A percentile compares a stretch with the other conserved stretches of the same genome.
Conservation (phyloP, 1,284 basidiomycete species). For the Melampsora americana region DNA sequence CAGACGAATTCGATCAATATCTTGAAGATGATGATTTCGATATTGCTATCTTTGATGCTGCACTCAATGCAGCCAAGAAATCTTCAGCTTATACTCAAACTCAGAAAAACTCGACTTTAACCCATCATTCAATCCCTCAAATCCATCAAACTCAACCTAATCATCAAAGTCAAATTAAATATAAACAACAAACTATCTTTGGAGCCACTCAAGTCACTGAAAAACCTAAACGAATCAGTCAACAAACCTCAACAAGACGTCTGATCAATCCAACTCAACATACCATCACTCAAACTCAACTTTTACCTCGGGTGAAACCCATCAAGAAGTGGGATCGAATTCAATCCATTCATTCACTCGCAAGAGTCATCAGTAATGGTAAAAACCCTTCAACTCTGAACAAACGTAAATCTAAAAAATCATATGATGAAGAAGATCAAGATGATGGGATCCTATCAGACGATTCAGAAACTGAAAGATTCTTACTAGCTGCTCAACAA, state of each 20-base stretch:
- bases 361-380: slow-evolving; percentile 2
- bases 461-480: slow-evolving; percentile 33
- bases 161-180: slow-evolving; percentile 9
- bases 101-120: not conserved
- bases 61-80: not conserved
- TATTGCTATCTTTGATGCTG: slow-evolving; percentile 28
- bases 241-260: not conserved
- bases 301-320: slow-evolving; percentile 15
- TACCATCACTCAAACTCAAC: slow-evolving; percentile 16
- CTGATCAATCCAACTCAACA: not conserved
- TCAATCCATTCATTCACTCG: slow-evolving; percentile 12
- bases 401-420: not conserved
- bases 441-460: slow-evolving; percentile 10
- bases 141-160: slow-evolving; percentile 3
- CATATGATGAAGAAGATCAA: slow-evolving; percentile 6
- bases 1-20: slow-evolving; percentile 36
- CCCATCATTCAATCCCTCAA: not conserved
- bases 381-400: not conserved
- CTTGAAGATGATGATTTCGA: slow-evolving; percentile 37
- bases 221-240: not conserved
- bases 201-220: slow-evolving; percentile 26
- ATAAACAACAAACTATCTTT: slow-evolving; percentile 29
- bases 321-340: slow-evolving; percentile 28
- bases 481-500: slow-evolving; percentile 13
- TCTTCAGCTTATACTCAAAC: not conserved